Evolutionary conservation across 768 basidiomycete species (phyloP).

Genomic region (Leccinum disarticulatum): DNA sequence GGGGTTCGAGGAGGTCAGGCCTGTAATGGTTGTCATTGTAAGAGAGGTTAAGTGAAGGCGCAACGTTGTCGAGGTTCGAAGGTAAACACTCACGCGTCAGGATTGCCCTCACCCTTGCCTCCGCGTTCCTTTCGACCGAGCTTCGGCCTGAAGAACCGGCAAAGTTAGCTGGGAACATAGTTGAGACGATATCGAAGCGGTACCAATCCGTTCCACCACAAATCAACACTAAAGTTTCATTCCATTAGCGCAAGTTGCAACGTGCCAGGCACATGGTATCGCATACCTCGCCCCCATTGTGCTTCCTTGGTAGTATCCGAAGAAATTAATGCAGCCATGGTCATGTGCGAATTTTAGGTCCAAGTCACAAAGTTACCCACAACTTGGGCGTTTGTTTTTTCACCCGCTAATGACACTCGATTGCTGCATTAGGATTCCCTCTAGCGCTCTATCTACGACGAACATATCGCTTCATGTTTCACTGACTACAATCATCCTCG

Average conservation of each 20-base stretch:
- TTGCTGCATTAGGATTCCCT: slow-evolving; percentile 33
- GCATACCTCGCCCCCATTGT: slow-evolving; percentile 46
- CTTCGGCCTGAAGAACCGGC: slow-evolving; percentile 53
- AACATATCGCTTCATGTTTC: slow-evolving; percentile 4
- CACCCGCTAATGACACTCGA: slow-evolving; percentile 11
- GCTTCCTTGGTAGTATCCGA: slow-evolving; percentile 28
- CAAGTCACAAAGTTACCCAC: slow-evolving; percentile 13
- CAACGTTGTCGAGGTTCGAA: not conserved
- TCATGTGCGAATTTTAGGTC: slow-evolving; percentile 29
- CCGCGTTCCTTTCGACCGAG: slow-evolving; percentile 74
- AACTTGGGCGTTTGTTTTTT: slow-evolving; percentile 16
- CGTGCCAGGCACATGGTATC: slow-evolving; percentile 8
- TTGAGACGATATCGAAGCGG: not conserved
- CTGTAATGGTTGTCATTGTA: slow-evolving; percentile 33
- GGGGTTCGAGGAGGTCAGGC: slow-evolving; percentile 85
- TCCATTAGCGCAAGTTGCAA: slow-evolving; percentile 15
- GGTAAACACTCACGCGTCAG: slow-evolving; percentile 31
- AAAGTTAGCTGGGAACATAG: slow-evolving; percentile 8
- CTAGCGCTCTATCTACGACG: slow-evolving; percentile 33
- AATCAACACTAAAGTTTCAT: slow-evolving; percentile 58
- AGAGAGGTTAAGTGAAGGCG: slow-evolving; percentile 3
- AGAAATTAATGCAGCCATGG: slow-evolving; percentile 30
- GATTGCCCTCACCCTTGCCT: slow-evolving; percentile 43
- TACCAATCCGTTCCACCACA: slow-evolving; percentile 90
- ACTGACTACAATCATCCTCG: not conserved